Evolutionary conservation across 1,139 yeast species (phyloP), one percentile per base, ranked within the genome.

Genomic region (Ogataea hybrid): DNA sequence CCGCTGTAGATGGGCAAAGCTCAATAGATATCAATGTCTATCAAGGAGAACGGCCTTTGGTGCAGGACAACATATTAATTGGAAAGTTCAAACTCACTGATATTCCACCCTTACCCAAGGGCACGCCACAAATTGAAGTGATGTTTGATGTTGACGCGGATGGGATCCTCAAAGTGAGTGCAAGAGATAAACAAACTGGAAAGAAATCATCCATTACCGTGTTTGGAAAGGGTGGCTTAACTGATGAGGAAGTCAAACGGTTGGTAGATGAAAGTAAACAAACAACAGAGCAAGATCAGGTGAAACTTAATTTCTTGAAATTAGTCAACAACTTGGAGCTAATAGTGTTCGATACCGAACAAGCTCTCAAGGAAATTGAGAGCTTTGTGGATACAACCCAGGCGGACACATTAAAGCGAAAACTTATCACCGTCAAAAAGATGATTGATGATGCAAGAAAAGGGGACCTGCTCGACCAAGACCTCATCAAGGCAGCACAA

Each of bases 1-100:
- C 94, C 1, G 92, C 90, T 11, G 87, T 84, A n/a, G 94, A 84
- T 65, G 86, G 86, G 7, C 94, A 84, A 63, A 84, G 85, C 15
- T 83, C 88, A 1, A 90, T 84, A 32, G 88, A 84, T 54, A 76
- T 84, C 37, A 78, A 83, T 57, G 89, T 84, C 0, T 84, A 71
- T 56, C 94, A 84, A 63, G 94, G 94, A 37, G 94, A 84, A 60
- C 67, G 94, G 52, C 77, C 86, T 0, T 64, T 84, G 36, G 92
- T 84, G 7, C 75, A 77, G 51, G 88, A 84, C 55, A 84, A 84
- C 59, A 83, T 81, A 54, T 53, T 80, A 47, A 83, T 84, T 53
- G 94, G 92, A 7, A 79, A 81, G 48, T 84, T 84, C 63, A 77
- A 79, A 53, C 65, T 84, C 41, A 66, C 80, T 6, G 82, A 81